Conservation (phyloP, 805 yeast species). For the Myxozyma melibiosi region DNA sequence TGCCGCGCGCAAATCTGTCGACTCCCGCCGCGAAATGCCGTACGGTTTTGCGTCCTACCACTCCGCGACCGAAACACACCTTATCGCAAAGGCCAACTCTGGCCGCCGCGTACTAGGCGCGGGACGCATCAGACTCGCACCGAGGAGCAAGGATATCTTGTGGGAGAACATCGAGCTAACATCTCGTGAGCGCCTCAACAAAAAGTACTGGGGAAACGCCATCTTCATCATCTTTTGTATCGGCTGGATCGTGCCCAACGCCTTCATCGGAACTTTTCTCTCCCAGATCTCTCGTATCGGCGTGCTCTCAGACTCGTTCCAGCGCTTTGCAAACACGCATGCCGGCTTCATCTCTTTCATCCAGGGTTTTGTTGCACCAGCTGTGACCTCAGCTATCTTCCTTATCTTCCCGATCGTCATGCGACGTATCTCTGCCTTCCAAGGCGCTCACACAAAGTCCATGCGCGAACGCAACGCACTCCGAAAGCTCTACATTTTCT, state of each 20-base stretch:
- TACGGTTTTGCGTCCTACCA: slow-evolving; percentile 43
- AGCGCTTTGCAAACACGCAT: slow-evolving; percentile 36
- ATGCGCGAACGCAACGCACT: slow-evolving; percentile 45
- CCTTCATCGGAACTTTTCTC: slow-evolving; percentile 46
- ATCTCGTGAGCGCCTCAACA: slow-evolving; percentile 37
- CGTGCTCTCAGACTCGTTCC: slow-evolving; percentile 44
- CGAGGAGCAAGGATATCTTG: slow-evolving; percentile 43
- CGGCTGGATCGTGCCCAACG: slow-evolving; percentile 46
- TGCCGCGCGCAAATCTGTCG: slow-evolving; percentile 34
- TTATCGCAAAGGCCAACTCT: slow-evolving; percentile 29
- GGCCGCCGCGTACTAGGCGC: slow-evolving; percentile 19
- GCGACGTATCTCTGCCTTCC: slow-evolving; percentile 44
- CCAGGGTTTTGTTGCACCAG: slow-evolving; percentile 46
- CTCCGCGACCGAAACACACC: slow-evolving; percentile 35
- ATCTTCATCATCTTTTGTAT: slow-evolving; percentile 39
- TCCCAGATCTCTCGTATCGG: slow-evolving; percentile 45
- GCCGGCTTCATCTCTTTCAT: slow-evolving; percentile 41
- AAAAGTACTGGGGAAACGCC: slow-evolving; percentile 42
- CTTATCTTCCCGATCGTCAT: slow-evolving; percentile 42
- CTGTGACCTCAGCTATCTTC: slow-evolving; percentile 42
- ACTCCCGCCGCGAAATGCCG: slow-evolving; percentile 32
- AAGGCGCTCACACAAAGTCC: slow-evolving; percentile 44
- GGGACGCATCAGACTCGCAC: slow-evolving; percentile 38
- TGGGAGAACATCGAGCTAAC: slow-evolving; percentile 43
- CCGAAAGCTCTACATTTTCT: slow-evolving; percentile 44